phyloP scores from a whole-genome alignment of 768 basidiomycete genomes.

The Suillus subalutaceus region DNA sequence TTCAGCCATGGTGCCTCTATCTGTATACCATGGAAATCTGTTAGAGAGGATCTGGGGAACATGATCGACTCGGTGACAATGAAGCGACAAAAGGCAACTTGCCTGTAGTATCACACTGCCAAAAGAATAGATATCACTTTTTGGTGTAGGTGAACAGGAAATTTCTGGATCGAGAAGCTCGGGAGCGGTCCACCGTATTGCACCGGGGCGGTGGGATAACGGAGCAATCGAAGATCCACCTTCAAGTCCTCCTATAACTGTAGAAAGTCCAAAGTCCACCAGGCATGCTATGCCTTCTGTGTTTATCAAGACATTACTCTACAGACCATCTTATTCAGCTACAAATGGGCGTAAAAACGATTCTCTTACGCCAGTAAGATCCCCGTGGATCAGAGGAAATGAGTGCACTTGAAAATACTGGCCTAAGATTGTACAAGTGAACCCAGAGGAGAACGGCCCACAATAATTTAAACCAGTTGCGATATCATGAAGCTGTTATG shows the following conservation, averaged over 20 bases:
- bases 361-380: constrained; percentile 39
- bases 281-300: constrained; percentile 20
- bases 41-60: not conserved
- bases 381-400: constrained; percentile 32
- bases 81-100: constrained; percentile 28
- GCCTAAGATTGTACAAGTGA: not conserved
- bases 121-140: constrained; percentile 24
- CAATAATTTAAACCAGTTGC: constrained; percentile 8
- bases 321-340: not conserved
- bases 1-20: not conserved
- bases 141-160: not conserved
- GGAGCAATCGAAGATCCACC: constrained; percentile 33
- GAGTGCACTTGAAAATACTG: not conserved
- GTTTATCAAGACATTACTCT: constrained; percentile 24
- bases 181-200: constrained; percentile 48
- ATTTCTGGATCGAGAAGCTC: constrained; percentile 36
- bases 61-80: constrained; percentile 12
- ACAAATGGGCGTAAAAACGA: not conserved
- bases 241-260: constrained; percentile 40
- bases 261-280: constrained; percentile 51
- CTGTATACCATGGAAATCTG: constrained; percentile 1
- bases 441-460: not conserved
- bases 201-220: constrained; percentile 33
- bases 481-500: not conserved
- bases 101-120: constrained; percentile 34